These are phyloP conservation scores for Prunus mongolica DNA, from an alignment of 306 rosid species.

Conservation along the genomic window DNA sequence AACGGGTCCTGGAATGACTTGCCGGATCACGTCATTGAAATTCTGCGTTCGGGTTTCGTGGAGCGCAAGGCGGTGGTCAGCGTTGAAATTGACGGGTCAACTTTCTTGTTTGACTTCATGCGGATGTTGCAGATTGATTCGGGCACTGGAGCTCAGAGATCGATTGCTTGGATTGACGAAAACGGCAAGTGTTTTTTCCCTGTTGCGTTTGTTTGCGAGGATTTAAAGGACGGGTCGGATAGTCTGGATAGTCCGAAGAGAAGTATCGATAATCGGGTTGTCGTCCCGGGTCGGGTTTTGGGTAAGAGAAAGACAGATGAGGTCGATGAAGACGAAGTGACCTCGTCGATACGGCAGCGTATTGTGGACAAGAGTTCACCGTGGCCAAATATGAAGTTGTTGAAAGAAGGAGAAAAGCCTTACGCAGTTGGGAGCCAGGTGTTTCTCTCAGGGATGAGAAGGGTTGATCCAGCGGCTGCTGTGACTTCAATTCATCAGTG, in stretches of 20 bases:
- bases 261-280: slow-evolving; percentile 30
- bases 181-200: slow-evolving; percentile 50
- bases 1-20: slow-evolving; percentile 45
- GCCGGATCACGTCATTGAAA: slow-evolving; percentile 20
- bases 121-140: slow-evolving; percentile 55
- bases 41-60: slow-evolving; percentile 29
- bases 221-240: slow-evolving; percentile 10
- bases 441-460: slow-evolving; percentile 31
- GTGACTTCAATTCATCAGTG: slow-evolving; percentile 45
- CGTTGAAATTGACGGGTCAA: slow-evolving; percentile 33
- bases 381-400: slow-evolving; percentile 38
- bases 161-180: slow-evolving; percentile 64
- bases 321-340: slow-evolving; percentile 34
- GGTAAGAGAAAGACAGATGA: slow-evolving; percentile 28
- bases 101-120: slow-evolving; percentile 39
- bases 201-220: slow-evolving; percentile 33
- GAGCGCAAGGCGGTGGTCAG: slow-evolving; percentile 33
- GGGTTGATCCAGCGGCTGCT: slow-evolving; percentile 19
- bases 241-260: slow-evolving; percentile 18
- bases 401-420: slow-evolving; percentile 27
- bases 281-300: slow-evolving; percentile 10
- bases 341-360: slow-evolving; percentile 39
- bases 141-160: slow-evolving; percentile 36
- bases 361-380: slow-evolving; percentile 10
- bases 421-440: slow-evolving; percentile 18